Percentiles rank a stretch among this genome's conserved stretches.
These are phyloP conservation scores for Aspergillus sclerotiicarbonarius DNA, from an alignment of 495 filamentous ascomycete genomes.

Conservation along the genomic window DNA sequence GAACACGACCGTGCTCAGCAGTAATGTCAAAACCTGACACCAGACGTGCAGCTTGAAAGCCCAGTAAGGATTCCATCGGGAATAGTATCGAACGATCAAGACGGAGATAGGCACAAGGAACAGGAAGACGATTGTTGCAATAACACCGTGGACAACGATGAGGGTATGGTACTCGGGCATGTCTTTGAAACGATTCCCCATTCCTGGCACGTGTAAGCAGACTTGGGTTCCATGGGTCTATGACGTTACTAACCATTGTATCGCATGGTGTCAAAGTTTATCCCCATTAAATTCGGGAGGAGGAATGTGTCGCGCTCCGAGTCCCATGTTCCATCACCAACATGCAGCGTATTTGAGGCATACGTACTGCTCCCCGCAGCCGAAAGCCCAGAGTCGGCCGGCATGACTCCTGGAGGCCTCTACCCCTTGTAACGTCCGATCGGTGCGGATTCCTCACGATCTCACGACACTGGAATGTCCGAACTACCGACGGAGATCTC, in stretches of 20 bases:
- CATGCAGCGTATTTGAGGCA: constrained; percentile 74
- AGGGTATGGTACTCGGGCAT: constrained; percentile 73
- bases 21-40: constrained; percentile 76
- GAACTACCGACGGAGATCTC: constrained; percentile 45
- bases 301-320: constrained; percentile 79
- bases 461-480: constrained; percentile 33
- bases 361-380: constrained; percentile 81
- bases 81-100: constrained; percentile 73
- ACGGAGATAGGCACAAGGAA: constrained; percentile 77
- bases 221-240: neutral
- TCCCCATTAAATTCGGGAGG: constrained; percentile 77
- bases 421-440: constrained; percentile 2
- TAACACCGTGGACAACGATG: constrained; percentile 78
- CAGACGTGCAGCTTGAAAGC: constrained; percentile 82
- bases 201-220: constrained; percentile 53
- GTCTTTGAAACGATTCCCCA: constrained; percentile 84
- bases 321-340: constrained; percentile 94
- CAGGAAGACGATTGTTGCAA: constrained; percentile 87
- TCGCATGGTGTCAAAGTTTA: constrained; percentile 92
- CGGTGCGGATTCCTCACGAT: constrained; percentile 10
- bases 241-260: constrained; percentile 75
- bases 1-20: constrained; percentile 70
- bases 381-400: constrained; percentile 54
- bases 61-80: constrained; percentile 55
- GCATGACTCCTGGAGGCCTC: constrained; percentile 30